Base-by-base conservation (phyloP, 495 filamentous ascomycete species). In the Aspergillus avenaceus region DNA sequence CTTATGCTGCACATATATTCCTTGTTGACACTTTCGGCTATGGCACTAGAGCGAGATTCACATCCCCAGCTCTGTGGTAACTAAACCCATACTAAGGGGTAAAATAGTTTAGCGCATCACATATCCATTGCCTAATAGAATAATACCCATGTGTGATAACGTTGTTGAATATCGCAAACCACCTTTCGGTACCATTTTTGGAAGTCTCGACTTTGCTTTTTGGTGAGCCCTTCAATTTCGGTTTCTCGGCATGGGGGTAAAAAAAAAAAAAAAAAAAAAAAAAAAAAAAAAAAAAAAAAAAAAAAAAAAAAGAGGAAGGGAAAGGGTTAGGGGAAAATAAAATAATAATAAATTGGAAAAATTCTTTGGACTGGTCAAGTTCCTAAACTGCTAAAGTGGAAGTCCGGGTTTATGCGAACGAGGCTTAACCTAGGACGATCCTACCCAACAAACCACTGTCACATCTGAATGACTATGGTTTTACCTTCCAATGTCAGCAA, bases 11-110 rank as follows among this genome's bases (percentile, higher is more conserved):
- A n/a, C n/a, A n/a, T n/a, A n/a, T n/a, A n/a, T n/a, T n/a, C n/a
- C n/a, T n/a, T n/a, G n/a, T n/a, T n/a, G n/a, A n/a, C n/a, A n/a
- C n/a, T n/a, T n/a, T n/a, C n/a, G n/a, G n/a, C n/a, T n/a, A n/a
- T n/a, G n/a, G n/a, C 16, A 19, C 21, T 38, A 38, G 16, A 8
- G 27, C n/a, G 18, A 23, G 40, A 24, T 8, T n/a, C 16, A 14
- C 22, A 47, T 42, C 44, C 56, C 56, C 41, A 37, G 16, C 44
- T 44, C 41, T 45, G 29, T 55, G 56, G 56, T 51, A 54, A 47
- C n/a, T n/a, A n/a, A n/a, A n/a, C 18, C 47, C 38, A 54, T 54
- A 41, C 29, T 45, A 46, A 50, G 41, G 47, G 48, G 38, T 29
- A 41, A 28, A 8, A 26, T 27, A 44, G 49, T 48, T 49, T 31